Evolutionary conservation across 352 stramenopile species (phyloP).

Genomic region (Pythium myriotylum): DNA sequence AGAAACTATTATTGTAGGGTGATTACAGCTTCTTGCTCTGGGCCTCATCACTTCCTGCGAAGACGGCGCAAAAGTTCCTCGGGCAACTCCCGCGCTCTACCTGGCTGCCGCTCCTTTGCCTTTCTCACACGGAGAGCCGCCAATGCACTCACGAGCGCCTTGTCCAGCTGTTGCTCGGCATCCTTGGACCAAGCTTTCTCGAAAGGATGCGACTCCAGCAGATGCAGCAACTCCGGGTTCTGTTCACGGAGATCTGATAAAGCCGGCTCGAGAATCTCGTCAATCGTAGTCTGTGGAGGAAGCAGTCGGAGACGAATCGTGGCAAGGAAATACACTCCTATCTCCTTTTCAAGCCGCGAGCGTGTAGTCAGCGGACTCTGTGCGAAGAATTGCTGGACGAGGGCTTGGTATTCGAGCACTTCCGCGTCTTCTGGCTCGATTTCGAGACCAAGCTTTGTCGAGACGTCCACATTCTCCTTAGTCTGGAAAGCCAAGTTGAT

Average conservation of each 20-base stretch:
- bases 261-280: conserved; percentile 49
- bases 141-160: conserved; percentile 36
- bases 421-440: conserved; percentile 74
- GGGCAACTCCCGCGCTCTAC: conserved; percentile 19
- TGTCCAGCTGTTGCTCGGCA: conserved; percentile 50
- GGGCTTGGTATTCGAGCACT: conserved; percentile 63
- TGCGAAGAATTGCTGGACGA: conserved; percentile 79
- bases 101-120: conserved; percentile 31
- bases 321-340: conserved; percentile 68
- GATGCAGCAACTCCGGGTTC: conserved; percentile 54
- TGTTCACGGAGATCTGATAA: conserved; percentile 34
- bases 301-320: conserved; percentile 47
- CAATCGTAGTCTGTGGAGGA: conserved; percentile 44
- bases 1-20: too few species aligned
- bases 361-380: conserved; percentile 40
- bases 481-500: conserved; percentile 65
- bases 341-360: conserved; percentile 40
- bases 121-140: conserved; percentile 39
- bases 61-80: conserved; percentile 19
- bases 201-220: conserved; percentile 48
- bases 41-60: conserved; percentile 1
- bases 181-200: conserved; percentile 59
- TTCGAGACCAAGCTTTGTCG: conserved; percentile 70
- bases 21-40: not conserved
- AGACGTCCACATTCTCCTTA: conserved; percentile 63